A percentile compares a stretch with the other conserved stretches of the same genome.
phyloP scores from a whole-genome alignment of 2,329 filamentous ascomycete genomes.

The Ceratocystis alfenasii region DNA sequence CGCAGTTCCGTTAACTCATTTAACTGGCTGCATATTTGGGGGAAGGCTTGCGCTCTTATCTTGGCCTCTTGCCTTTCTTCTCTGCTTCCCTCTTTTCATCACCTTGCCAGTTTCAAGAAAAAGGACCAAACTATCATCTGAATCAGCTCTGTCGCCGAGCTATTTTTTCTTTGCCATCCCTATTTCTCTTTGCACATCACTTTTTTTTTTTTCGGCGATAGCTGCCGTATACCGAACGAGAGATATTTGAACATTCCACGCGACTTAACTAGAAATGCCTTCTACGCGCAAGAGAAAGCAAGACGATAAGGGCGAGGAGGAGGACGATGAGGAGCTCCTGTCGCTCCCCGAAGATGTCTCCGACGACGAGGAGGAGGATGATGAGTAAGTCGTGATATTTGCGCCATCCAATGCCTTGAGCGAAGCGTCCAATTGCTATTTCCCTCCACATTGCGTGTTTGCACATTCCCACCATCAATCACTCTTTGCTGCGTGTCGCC shows the following conservation, averaged over 20 bases:
- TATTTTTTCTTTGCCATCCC: neutral
- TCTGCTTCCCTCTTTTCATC: neutral
- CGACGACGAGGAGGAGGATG: conserved; percentile 40
- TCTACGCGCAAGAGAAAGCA: conserved; percentile 44
- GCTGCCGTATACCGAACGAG: no score
- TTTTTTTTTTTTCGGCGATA: neutral
- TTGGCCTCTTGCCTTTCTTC: neutral
- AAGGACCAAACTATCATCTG: no score
- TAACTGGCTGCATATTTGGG: neutral
- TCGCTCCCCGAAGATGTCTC: conserved; percentile 42
- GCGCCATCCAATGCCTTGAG: neutral
- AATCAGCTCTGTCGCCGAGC: neutral
- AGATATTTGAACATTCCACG: no score
- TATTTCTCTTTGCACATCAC: neutral
- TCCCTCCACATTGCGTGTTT: neutral
- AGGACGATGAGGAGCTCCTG: conserved; percentile 38
- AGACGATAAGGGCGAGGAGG: conserved; percentile 36
- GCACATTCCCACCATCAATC: no score
- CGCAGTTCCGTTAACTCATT: neutral
- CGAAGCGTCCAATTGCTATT: neutral
- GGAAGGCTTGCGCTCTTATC: neutral
- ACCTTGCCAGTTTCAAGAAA: neutral
- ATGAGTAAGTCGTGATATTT: conserved; percentile 33
- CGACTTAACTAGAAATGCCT: conserved; percentile 25
- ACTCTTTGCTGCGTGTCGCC: no score